Percentiles rank a stretch among this genome's conserved stretches.
Evolutionary conservation across 2,329 filamentous ascomycete species (phyloP).

Genomic region (Cercospora sojina): DNA sequence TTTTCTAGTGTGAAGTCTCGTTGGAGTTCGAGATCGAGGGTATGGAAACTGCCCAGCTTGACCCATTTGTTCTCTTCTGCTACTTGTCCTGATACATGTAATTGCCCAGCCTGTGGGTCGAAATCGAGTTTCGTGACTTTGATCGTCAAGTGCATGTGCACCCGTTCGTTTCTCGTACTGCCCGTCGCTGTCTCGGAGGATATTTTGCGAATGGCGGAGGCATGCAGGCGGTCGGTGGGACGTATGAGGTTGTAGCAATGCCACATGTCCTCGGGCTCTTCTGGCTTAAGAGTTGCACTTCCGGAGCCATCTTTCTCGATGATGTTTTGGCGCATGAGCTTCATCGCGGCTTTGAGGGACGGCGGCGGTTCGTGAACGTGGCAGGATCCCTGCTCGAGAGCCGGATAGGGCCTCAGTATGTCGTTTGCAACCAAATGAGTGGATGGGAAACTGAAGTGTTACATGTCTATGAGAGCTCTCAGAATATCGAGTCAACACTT

Average conservation of each 20-base stretch:
- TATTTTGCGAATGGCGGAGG: constrained; percentile 65
- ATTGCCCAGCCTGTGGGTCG: constrained; percentile 64
- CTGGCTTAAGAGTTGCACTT: constrained; percentile 64
- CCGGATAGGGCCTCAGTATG: neutral
- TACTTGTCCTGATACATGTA: constrained; percentile 68
- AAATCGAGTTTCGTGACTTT: constrained; percentile 67
- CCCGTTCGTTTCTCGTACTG: constrained; percentile 59
- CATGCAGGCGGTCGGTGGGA: constrained; percentile 62
- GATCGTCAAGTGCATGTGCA: constrained; percentile 65
- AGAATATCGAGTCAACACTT: neutral
- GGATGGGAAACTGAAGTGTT: neutral
- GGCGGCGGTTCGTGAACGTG: neutral
- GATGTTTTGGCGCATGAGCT: constrained; percentile 65
- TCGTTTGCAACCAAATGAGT: neutral
- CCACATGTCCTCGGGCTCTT: constrained; percentile 79
- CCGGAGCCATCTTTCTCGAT: constrained; percentile 64
- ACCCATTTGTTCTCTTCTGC: constrained; percentile 66
- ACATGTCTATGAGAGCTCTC: neutral
- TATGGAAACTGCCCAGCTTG: constrained; percentile 67
- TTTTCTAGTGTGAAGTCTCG: constrained; percentile 88
- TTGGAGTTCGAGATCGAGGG: constrained; percentile 80
- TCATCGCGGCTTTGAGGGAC: constrained; percentile 51
- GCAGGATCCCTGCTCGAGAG: neutral
- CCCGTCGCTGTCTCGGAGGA: constrained; percentile 61
- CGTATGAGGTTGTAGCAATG: constrained; percentile 73